Percentiles rank a stretch among this genome's conserved stretches.
phyloP scores from a whole-genome alignment of 2,329 filamentous ascomycete genomes.

The Botrytis deweyae region DNA sequence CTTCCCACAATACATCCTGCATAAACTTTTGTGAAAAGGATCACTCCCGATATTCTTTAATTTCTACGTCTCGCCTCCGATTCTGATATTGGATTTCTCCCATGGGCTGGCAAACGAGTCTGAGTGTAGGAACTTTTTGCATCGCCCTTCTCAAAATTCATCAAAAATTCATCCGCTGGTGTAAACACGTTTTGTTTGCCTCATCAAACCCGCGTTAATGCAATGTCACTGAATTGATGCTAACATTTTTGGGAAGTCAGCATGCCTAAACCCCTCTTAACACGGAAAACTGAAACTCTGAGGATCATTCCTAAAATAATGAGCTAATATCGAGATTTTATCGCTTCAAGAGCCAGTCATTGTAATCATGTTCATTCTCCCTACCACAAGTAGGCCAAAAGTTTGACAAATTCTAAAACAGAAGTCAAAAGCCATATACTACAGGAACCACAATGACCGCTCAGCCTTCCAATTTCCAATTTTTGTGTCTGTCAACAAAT shows the following conservation, averaged over 20 bases:
- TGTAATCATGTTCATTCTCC: background rate
- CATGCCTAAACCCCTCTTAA: background rate
- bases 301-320: background rate
- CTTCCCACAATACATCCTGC: background rate
- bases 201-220: background rate
- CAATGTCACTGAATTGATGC: background rate
- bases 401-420: background rate
- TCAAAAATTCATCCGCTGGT: background rate
- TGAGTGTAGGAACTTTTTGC: background rate
- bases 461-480: background rate
- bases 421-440: background rate
- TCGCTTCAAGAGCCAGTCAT: background rate
- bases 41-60: too few species aligned
- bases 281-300: background rate
- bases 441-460: background rate
- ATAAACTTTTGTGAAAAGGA: background rate
- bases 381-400: background rate
- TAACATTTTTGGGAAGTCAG: background rate
- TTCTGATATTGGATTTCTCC: background rate
- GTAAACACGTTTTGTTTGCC: background rate
- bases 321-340: background rate
- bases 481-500: slow-evolving; percentile 19
- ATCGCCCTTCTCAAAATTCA: background rate
- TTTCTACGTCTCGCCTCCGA: background rate
- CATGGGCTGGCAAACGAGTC: too few species aligned